phyloP scores from a whole-genome alignment of 108 stramenopile genomes.

The Conticribra guillardii region DNA sequence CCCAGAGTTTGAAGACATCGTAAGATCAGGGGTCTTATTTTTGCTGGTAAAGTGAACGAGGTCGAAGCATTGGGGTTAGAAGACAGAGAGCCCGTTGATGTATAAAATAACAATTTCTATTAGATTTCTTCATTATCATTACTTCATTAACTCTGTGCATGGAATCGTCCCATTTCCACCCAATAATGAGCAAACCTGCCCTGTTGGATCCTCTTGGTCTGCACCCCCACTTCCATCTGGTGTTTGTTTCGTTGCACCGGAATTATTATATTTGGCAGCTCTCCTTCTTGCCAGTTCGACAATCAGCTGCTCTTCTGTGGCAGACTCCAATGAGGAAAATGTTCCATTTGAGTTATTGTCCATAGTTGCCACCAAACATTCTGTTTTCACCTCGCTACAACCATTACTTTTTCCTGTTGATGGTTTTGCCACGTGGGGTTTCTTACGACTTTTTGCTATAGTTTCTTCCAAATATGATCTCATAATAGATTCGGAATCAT shows the following conservation, averaged over 20 bases:
- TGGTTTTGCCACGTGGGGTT: conserved; percentile 14
- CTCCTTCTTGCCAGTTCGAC: conserved; percentile 75
- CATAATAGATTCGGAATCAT: conserved; percentile 80
- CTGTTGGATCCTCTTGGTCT: conserved; percentile 63
- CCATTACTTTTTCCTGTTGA: conserved; percentile 14
- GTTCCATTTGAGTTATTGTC: conserved; percentile 2
- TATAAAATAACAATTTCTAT: too few species aligned
- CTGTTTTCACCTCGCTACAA: neutral
- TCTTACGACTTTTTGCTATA: conserved; percentile 78
- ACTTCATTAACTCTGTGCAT: conserved; percentile 82
- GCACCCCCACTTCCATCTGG: conserved; percentile 17
- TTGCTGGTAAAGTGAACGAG: too few species aligned
- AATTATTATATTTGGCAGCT: conserved; percentile 59
- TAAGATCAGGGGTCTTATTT: too few species aligned
- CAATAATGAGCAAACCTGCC: conserved; percentile 76
- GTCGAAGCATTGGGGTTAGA: too few species aligned
- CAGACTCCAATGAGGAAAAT: conserved; percentile 35
- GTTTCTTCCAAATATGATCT: conserved; percentile 84
- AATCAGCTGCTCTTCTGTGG: conserved; percentile 76
- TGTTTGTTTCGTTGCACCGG: conserved; percentile 70
- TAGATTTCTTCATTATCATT: too few species aligned
- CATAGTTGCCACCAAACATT: neutral
- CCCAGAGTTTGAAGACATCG: too few species aligned
- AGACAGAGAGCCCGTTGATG: too few species aligned
- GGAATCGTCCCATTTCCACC: conserved; percentile 80